Conservation (phyloP, 2,329 filamentous ascomycete species). For the Massarina eburnea region DNA sequence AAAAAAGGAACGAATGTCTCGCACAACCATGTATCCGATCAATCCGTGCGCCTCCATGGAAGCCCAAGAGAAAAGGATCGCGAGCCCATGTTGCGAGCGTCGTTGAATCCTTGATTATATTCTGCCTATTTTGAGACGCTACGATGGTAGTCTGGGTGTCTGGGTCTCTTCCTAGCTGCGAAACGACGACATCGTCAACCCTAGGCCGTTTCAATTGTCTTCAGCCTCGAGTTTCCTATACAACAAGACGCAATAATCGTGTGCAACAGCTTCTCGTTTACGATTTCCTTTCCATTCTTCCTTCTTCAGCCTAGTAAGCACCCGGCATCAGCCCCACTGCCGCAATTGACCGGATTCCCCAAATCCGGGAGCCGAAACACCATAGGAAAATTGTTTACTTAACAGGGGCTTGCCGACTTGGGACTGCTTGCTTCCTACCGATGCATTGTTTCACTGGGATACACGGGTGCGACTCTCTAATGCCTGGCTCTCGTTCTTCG, state of each 20-base stretch:
- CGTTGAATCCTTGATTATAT: slow-evolving; percentile 19
- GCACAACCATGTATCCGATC: slow-evolving; percentile 36
- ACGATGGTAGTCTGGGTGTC: no score
- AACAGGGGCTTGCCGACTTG: slow-evolving; percentile 27
- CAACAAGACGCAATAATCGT: no score
- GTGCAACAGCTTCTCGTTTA: slow-evolving; percentile 15
- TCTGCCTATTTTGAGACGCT: background rate
- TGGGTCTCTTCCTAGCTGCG: background rate
- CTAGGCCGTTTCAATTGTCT: slow-evolving; percentile 7
- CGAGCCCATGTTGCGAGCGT: slow-evolving; percentile 21
- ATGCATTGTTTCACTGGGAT: slow-evolving; percentile 18
- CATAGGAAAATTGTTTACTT: slow-evolving; percentile 27
- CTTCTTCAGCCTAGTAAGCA: slow-evolving; percentile 30
- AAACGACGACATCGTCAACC: background rate
- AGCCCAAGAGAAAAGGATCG: slow-evolving; percentile 11
- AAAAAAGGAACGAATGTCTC: slow-evolving; percentile 35
- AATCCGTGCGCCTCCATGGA: slow-evolving; percentile 15
- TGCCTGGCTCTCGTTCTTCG: slow-evolving; percentile 14
- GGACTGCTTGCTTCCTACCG: slow-evolving; percentile 16
- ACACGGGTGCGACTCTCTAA: slow-evolving; percentile 7
- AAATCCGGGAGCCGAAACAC: slow-evolving; percentile 29
- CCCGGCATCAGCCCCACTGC: slow-evolving; percentile 32
- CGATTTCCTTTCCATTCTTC: slow-evolving; percentile 17
- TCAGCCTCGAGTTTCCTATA: no score
- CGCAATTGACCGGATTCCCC: slow-evolving; percentile 12